A percentile compares a stretch with the other conserved stretches of the same genome.
Evolutionary conservation across 345 rosid genomes (phyloP).

Genomic region (Hibiscus trionum): DNA sequence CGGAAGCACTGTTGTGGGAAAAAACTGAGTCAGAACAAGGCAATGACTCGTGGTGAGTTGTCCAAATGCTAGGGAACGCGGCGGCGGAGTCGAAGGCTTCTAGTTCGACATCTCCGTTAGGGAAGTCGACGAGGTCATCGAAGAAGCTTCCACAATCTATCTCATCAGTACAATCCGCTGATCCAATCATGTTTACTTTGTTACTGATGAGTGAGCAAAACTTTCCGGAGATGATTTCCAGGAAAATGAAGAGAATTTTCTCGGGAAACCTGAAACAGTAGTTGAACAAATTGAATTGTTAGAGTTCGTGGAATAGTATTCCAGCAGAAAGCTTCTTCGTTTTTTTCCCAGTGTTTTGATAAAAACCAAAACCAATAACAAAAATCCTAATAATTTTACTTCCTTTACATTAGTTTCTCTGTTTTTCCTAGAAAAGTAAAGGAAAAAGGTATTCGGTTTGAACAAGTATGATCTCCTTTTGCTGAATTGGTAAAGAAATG

Average conservation of each 20-base stretch:
- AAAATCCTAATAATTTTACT: not conserved
- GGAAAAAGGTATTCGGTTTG: not conserved
- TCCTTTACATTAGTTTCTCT: not conserved
- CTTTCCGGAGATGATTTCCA: not conserved
- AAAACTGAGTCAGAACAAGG: constrained; percentile 57
- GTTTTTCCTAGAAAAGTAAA: not conserved
- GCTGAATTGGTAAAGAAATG: not conserved
- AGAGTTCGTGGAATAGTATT: not conserved
- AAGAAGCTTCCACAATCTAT: constrained; percentile 90
- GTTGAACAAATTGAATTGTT: not conserved
- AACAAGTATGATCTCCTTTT: not conserved
- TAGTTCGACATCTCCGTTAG: constrained; percentile 49
- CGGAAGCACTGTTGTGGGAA: constrained; percentile 45
- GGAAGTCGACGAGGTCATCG: constrained; percentile 38
- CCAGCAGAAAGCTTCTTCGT: not conserved
- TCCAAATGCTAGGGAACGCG: constrained; percentile 61
- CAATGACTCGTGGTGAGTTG: constrained; percentile 52
- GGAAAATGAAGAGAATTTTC: not conserved
- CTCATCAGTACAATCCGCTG: constrained; percentile 58
- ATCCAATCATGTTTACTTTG: constrained; percentile 49
- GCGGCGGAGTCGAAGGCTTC: constrained; percentile 18
- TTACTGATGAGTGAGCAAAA: not conserved
- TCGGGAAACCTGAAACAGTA: constrained; percentile 6
- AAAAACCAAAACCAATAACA: not conserved
- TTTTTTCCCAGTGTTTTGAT: not conserved